These are phyloP conservation scores for Puccinia novopanici DNA, from an alignment of 1,284 basidiomycete genomes.

Conservation along the genomic window DNA sequence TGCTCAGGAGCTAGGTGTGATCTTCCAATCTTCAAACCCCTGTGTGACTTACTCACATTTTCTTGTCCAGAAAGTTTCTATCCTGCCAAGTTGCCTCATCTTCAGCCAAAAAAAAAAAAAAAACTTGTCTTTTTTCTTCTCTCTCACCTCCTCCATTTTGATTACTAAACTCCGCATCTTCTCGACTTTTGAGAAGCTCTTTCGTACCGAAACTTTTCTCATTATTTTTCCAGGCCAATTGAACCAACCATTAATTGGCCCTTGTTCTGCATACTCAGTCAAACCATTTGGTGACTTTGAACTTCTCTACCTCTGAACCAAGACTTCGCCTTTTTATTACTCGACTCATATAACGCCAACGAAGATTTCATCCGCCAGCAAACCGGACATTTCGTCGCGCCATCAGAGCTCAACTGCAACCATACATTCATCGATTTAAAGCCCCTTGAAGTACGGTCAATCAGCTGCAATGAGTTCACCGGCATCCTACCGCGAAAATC, in stretches of 20 bases:
- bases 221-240: background rate
- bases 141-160: conserved; percentile 2
- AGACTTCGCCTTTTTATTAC: background rate
- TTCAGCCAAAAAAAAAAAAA: background rate
- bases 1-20: conserved; percentile 41
- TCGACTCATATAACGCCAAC: background rate
- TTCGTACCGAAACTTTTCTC: background rate
- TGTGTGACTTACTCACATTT: conserved; percentile 7
- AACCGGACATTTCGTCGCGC: too few relatives aligned
- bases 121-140: background rate
- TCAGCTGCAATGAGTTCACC: background rate
- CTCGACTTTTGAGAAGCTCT: background rate
- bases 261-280: background rate
- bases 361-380: too few relatives aligned
- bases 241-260: background rate
- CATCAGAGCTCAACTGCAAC: background rate
- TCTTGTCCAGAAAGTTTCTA: background rate
- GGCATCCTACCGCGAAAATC: background rate
- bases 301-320: background rate
- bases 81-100: background rate
- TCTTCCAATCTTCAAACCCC: background rate
- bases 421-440: background rate
- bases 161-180: conserved; percentile 14
- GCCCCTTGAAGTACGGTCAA: background rate
- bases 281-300: background rate